phyloP scores from a whole-genome alignment of 352 stramenopile genomes.

The Globisporangium camurandrum region DNA sequence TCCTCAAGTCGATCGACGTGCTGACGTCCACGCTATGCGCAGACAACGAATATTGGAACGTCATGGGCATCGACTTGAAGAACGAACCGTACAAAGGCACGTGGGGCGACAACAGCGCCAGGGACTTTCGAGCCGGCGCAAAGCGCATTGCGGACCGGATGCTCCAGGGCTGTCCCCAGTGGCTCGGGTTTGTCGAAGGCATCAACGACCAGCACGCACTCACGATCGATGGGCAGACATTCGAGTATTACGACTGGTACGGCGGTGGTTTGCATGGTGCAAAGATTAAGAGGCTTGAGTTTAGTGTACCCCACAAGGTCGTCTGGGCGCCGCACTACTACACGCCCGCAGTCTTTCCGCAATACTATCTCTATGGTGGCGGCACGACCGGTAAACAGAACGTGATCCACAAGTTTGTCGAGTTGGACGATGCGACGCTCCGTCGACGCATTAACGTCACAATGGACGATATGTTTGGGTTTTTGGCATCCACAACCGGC shows the following conservation, averaged over 20 bases:
- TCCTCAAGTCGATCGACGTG: conserved; percentile 24
- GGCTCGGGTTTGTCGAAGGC: conserved; percentile 34
- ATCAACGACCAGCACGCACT: conserved; percentile 20
- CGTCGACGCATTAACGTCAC: conserved; percentile 16
- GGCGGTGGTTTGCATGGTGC: conserved; percentile 26
- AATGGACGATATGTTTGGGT: conserved; percentile 37
- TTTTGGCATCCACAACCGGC: conserved; percentile 16
- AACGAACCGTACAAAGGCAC: conserved; percentile 28
- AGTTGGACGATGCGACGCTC: conserved; percentile 21
- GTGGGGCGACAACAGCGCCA: conserved; percentile 21
- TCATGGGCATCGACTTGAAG: conserved; percentile 34
- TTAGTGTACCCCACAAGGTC: conserved; percentile 19
- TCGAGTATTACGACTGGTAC: conserved; percentile 33
- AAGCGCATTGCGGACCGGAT: conserved; percentile 24
- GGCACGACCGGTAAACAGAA: conserved; percentile 8
- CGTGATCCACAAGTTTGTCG: conserved; percentile 18
- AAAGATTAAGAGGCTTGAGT: conserved; percentile 14
- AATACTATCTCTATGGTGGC: conserved; percentile 20
- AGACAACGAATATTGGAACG: conserved; percentile 23
- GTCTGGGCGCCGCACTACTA: conserved; percentile 35
- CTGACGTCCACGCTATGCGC: conserved; percentile 25
- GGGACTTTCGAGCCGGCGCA: conserved; percentile 20
- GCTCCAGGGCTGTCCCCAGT: conserved; percentile 25
- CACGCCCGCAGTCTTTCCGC: conserved; percentile 24
- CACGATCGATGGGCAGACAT: conserved; percentile 18